Evolutionary conservation across 2,329 filamentous ascomycete species (phyloP), one percentile per base, ranked within the genome.

Genomic region (Leptographium wingfieldii): DNA sequence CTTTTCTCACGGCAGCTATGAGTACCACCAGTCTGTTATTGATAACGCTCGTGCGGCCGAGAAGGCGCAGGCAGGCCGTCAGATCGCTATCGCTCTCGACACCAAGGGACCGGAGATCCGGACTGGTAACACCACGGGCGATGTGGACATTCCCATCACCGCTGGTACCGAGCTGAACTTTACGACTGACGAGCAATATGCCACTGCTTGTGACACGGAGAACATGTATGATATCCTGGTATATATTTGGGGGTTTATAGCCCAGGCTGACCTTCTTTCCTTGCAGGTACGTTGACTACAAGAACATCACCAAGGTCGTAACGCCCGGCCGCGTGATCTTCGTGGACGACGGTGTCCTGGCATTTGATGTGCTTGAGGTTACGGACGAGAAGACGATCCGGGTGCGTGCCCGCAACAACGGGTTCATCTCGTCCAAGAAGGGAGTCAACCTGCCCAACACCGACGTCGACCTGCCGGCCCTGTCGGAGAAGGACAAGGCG

Each of bases 271-370:
- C 55, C 1, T 4, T 55, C 33, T 53, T 56, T 19, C 27, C 27
- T 0, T 29, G 16, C 64, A 92, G 89, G 86, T 96, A 91, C 71
- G 88, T 97, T 70, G 92, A 97, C 80, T 97, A 99, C 83, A 95
- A 95, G 86, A 99, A 99, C 82, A 97, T 99, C 77, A 96, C 92
- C 77, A 96, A 95, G 80, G 94, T 99, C 69, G 97, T 99, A 71
- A 76, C 88, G 73, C 80, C 83, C 62, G 94, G 92, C 71, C 92
- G 94, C 70, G 86, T 88, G 75, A 95, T 99, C 60, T 99, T 95
- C 77, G 94, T 99, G 68, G 94, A 99, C 71, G 94, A 99, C 71
- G 94, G 94, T 76, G 92, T 99, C 67, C 86, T 97, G 68, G 95
- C 92, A 31, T 97, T 99, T 69, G 88, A 96, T 72, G 94, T 99